Evolutionary conservation across 345 rosid genomes (phyloP).

Genomic region (Aegle marmelos): DNA sequence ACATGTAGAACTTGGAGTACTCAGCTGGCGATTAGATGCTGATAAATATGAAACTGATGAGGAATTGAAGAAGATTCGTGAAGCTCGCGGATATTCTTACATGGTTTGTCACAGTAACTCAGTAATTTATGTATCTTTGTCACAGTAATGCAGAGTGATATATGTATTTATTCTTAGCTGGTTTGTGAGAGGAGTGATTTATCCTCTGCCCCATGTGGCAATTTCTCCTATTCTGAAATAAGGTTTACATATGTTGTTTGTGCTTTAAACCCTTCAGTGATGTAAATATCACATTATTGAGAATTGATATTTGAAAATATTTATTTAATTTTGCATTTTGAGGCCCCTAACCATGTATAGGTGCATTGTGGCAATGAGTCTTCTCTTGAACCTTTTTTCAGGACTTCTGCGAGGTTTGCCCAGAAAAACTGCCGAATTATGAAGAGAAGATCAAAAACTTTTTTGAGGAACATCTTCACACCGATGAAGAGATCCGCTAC

Average conservation of each 20-base stretch:
- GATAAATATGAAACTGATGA: slow-evolving; percentile 86
- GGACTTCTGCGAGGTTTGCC: slow-evolving; percentile 90
- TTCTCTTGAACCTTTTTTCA: slow-evolving; percentile 15
- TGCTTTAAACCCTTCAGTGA: background rate
- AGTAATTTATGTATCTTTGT: too few relatives aligned
- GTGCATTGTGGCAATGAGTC: background rate
- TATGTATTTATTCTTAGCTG: background rate
- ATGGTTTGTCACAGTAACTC: slow-evolving; percentile 43
- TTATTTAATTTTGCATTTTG: background rate
- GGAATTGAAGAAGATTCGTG: slow-evolving; percentile 81
- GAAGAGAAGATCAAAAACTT: slow-evolving; percentile 83
- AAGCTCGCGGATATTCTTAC: slow-evolving; percentile 86
- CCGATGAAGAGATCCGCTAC: slow-evolving; percentile 96
- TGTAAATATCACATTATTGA: background rate
- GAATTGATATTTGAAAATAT: background rate
- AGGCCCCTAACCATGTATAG: background rate
- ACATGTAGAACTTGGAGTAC: slow-evolving; percentile 75
- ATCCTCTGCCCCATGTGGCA: background rate
- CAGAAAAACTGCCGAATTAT: slow-evolving; percentile 83
- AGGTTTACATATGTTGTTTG: background rate
- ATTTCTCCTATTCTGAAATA: background rate
- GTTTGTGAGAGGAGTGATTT: background rate
- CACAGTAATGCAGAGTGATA: background rate
- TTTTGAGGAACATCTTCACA: slow-evolving; percentile 93
- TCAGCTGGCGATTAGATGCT: slow-evolving; percentile 90